Percentiles rank a stretch among this genome's conserved stretches.
Evolutionary conservation across 805 yeast genomes (phyloP).

Genomic region (Dipodascus geniculatus): DNA sequence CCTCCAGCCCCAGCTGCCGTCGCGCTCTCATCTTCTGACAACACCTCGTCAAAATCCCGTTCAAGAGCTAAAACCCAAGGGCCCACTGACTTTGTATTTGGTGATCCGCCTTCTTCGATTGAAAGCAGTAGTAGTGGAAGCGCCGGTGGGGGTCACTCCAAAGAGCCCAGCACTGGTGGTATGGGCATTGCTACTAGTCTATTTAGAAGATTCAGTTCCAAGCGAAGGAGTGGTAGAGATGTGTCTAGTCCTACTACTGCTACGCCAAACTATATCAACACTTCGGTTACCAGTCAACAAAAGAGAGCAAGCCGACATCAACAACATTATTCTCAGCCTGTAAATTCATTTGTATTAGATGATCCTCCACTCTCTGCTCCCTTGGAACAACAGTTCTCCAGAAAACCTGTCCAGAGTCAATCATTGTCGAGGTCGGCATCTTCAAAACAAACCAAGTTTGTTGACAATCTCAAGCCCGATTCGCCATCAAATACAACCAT

Average conservation of each 20-base stretch:
- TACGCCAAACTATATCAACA: neutral
- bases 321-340: neutral
- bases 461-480: neutral
- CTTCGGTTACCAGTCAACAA: neutral
- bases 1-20: constrained; percentile 3
- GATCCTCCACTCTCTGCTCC: neutral
- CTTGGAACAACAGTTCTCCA: neutral
- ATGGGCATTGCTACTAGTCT: constrained; percentile 12
- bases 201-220: constrained; percentile 15
- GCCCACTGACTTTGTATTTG: constrained; percentile 2
- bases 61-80: constrained; percentile 13
- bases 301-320: neutral
- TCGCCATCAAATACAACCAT: neutral
- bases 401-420: neutral
- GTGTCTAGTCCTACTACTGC: constrained; percentile 1
- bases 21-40: neutral
- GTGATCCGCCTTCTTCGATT: neutral
- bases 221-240: constrained; percentile 5
- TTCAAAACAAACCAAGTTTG: neutral
- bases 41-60: neutral
- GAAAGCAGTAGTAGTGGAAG: constrained; percentile 1
- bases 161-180: neutral
- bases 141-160: neutral
- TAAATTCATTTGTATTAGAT: neutral
- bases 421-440: neutral